Evolutionary conservation across 75 land plant species (phyloP).

Genomic region (Gnetum montanum): DNA sequence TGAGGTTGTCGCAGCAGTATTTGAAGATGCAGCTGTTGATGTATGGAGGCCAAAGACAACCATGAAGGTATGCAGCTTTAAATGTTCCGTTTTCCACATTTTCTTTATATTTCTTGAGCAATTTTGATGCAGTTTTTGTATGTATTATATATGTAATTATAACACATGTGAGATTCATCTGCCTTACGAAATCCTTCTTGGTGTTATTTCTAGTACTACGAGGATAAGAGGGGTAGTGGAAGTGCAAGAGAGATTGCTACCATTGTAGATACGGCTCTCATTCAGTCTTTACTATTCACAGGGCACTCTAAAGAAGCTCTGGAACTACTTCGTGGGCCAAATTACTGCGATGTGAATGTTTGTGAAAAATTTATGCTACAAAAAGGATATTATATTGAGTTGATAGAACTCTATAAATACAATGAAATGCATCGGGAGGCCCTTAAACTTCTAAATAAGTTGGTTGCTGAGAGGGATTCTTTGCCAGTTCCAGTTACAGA

Average conservation of each 20-base stretch:
- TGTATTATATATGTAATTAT: not conserved
- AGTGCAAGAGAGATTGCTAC: constrained; percentile 68
- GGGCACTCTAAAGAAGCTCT: constrained; percentile 60
- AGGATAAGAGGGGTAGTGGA: constrained; percentile 27
- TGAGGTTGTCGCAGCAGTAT: constrained; percentile 80
- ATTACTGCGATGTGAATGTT: constrained; percentile 88
- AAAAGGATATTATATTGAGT: constrained; percentile 39
- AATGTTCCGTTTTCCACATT: not conserved
- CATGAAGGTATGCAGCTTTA: constrained; percentile 40
- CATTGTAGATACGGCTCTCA: constrained; percentile 83
- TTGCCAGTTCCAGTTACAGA: constrained; percentile 25
- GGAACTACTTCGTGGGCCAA: constrained; percentile 67
- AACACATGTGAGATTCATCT: no score
- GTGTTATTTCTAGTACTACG: constrained; percentile 19
- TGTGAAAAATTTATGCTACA: constrained; percentile 78
- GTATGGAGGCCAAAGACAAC: constrained; percentile 31
- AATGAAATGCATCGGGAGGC: constrained; percentile 84
- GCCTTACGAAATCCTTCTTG: not conserved
- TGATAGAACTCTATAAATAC: constrained; percentile 72
- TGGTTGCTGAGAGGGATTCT: constrained; percentile 67
- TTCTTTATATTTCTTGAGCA: not conserved
- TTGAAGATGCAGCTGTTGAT: constrained; percentile 31
- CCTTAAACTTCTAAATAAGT: constrained; percentile 58
- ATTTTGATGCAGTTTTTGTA: not conserved
- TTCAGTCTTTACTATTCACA: constrained; percentile 79